A percentile compares a stretch with the other conserved stretches of the same genome.
These are phyloP conservation scores for Alectoria sarmentosa DNA, from an alignment of 495 filamentous ascomycete species.

Conservation along the genomic window DNA sequence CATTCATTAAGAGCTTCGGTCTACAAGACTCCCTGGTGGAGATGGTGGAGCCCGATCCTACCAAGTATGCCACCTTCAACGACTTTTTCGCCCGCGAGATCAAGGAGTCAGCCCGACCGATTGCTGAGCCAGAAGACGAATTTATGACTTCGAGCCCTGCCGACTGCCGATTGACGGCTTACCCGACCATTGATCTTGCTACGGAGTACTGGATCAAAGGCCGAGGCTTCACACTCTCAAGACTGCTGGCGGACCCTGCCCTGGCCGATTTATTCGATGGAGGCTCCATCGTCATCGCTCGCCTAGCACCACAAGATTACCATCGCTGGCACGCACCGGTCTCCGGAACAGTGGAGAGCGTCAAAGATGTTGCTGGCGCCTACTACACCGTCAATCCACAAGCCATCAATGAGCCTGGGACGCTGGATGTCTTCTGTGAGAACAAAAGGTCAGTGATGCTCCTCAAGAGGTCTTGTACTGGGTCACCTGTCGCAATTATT, in stretches of 20 bases:
- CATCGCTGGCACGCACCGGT: conserved; percentile 45
- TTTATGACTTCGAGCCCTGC: conserved; percentile 33
- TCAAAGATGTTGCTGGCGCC: conserved; percentile 31
- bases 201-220: conserved; percentile 44
- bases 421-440: conserved; percentile 40
- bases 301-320: conserved; percentile 40
- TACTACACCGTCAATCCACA: conserved; percentile 41
- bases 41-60: conserved; percentile 31
- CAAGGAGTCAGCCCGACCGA: conserved; percentile 32
- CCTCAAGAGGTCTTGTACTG: conserved; percentile 29
- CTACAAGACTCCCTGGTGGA: conserved; percentile 29
- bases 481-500: conserved; percentile 32
- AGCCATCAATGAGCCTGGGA: conserved; percentile 38
- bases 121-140: conserved; percentile 31
- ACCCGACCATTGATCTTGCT: conserved; percentile 32
- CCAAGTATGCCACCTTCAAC: conserved; percentile 35
- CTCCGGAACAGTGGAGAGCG: conserved; percentile 30
- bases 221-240: conserved; percentile 35
- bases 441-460: conserved; percentile 37
- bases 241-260: conserved; percentile 32
- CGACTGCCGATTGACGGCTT: conserved; percentile 37
- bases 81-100: conserved; percentile 43
- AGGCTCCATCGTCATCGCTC: conserved; percentile 37
- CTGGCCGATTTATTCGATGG: conserved; percentile 33
- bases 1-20: conserved; percentile 36